Evolutionary conservation across 1,284 basidiomycete species (phyloP).

Genomic region (Tylopilus sp.): DNA sequence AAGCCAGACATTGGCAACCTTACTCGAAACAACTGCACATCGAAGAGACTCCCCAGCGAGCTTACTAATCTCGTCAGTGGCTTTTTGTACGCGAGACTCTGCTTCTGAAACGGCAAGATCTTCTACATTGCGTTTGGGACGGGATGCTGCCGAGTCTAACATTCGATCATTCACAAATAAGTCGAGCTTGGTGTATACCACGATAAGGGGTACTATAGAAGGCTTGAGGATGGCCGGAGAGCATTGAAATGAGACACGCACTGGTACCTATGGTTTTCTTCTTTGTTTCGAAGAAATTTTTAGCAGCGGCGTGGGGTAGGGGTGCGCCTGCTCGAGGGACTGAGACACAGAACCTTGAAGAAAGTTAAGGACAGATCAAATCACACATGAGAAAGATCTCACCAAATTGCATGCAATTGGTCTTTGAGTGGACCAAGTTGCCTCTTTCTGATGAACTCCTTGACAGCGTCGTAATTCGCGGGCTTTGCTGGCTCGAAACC

Average conservation of each 20-base stretch:
- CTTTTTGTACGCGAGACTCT: neutral
- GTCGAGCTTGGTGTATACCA: neutral
- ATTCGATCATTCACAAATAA: neutral
- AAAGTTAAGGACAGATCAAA: neutral
- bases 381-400: neutral
- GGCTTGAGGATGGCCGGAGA: neutral
- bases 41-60: neutral
- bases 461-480: neutral
- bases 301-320: neutral
- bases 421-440: neutral
- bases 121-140: neutral
- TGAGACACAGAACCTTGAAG: constrained; percentile 3
- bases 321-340: neutral
- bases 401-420: constrained; percentile 5
- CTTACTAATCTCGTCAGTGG: neutral
- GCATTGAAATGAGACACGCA: neutral
- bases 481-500: constrained; percentile 3
- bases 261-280: neutral
- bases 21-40: neutral
- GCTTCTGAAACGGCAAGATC: neutral
- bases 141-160: too few relatives aligned
- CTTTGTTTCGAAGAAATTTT: constrained; percentile 4
- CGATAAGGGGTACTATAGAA: constrained; percentile 1
- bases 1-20: neutral
- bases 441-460: neutral